Evolutionary conservation across 2,329 filamentous ascomycete genomes (phyloP).

Genomic region (Xenoacremonium recifei): DNA sequence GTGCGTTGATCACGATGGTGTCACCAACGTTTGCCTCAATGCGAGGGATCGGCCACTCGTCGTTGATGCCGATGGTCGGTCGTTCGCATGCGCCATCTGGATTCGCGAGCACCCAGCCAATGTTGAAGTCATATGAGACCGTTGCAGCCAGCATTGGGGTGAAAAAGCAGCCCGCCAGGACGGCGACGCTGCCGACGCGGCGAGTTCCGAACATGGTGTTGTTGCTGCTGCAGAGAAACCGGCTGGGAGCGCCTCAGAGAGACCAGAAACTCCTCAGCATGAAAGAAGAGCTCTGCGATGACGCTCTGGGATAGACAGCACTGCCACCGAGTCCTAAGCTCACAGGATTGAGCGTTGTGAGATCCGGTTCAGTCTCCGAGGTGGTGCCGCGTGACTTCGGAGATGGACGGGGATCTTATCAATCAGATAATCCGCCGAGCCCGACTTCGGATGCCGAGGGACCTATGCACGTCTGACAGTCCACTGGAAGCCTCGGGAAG

Average conservation of each 20-base stretch:
- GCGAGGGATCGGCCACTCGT: slow-evolving; percentile 68
- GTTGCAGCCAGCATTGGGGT: slow-evolving; percentile 35
- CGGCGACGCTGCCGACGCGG: neutral
- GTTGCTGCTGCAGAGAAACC: too few relatives aligned
- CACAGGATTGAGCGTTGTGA: too few relatives aligned
- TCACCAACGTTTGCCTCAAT: slow-evolving; percentile 65
- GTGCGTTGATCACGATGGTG: slow-evolving; percentile 55
- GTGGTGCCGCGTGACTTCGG: neutral
- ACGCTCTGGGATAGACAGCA: too few relatives aligned
- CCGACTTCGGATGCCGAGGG: slow-evolving; percentile 11
- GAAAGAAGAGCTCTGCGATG: too few relatives aligned
- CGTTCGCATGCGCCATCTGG: slow-evolving; percentile 66
- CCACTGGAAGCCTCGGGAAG: too few relatives aligned
- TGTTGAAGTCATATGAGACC: slow-evolving; percentile 63
- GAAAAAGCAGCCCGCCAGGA: slow-evolving; percentile 1
- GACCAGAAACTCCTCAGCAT: too few relatives aligned
- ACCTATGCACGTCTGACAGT: too few relatives aligned
- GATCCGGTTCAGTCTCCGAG: neutral
- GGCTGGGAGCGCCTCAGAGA: too few relatives aligned
- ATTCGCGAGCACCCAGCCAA: slow-evolving; percentile 69
- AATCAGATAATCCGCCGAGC: slow-evolving; percentile 17
- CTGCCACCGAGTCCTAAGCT: too few relatives aligned
- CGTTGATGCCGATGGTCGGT: slow-evolving; percentile 75
- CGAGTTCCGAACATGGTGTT: slow-evolving; percentile 10
- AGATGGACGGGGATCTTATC: slow-evolving; percentile 16